phyloP scores from a whole-genome alignment of 1,284 basidiomycete species.

The Vanrija sp. region DNA sequence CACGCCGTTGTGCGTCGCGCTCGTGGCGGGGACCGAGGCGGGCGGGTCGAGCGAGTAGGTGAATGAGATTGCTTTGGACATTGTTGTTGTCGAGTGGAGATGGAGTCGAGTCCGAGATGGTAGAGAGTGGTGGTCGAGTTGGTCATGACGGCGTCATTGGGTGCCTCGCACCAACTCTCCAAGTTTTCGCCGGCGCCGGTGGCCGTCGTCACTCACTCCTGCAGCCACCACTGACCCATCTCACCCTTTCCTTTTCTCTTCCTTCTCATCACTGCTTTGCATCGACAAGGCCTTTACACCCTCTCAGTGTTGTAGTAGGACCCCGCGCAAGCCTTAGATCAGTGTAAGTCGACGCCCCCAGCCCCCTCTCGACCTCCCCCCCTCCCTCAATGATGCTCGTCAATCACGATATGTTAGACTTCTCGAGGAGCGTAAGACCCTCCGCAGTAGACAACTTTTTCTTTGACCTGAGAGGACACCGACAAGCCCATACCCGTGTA shows the following conservation, averaged over 20 bases:
- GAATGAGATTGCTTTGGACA: constrained; percentile 12
- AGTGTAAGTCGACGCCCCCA: not conserved
- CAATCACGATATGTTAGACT: constrained; percentile 42
- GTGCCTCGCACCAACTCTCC: not conserved
- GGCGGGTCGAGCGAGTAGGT: constrained; percentile 24
- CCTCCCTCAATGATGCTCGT: constrained; percentile 20
- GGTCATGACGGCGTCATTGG: not conserved
- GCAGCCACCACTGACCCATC: not conserved
- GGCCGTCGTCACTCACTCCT: not conserved
- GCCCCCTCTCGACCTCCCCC: not conserved
- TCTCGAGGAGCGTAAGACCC: constrained; percentile 31
- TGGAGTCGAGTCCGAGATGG: constrained; percentile 1
- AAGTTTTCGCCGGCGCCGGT: not conserved
- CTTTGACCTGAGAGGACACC: constrained; percentile 26
- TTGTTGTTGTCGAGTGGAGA: constrained; percentile 2
- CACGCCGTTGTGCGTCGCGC: constrained; percentile 2
- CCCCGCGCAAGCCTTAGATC: not conserved
- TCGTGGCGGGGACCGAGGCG: constrained; percentile 4
- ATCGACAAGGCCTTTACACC: not conserved
- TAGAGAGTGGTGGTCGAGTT: not conserved
- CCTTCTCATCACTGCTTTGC: not conserved
- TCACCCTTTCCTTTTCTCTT: not conserved
- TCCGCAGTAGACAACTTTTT: constrained; percentile 28
- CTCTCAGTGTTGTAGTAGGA: too few relatives aligned
- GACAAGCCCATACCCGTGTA: not conserved